These are phyloP conservation scores for Cutaneotrichosporon cutaneum DNA, from an alignment of 1,284 basidiomycete genomes.

Conservation along the genomic window DNA sequence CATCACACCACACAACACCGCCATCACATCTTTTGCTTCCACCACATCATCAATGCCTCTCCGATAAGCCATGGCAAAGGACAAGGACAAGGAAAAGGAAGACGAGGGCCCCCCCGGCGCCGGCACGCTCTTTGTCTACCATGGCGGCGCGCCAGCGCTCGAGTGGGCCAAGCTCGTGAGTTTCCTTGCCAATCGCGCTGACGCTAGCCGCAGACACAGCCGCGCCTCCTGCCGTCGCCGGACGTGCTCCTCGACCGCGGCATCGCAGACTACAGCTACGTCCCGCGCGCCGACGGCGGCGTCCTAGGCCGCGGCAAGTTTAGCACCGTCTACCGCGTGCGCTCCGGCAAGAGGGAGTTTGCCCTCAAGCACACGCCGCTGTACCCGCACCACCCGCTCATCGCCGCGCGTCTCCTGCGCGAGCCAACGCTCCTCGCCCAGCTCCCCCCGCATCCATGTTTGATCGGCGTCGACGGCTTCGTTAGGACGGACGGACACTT, in stretches of 20 bases:
- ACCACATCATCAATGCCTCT: conserved; percentile 8
- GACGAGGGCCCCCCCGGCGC: conserved; percentile 40
- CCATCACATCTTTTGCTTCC: neutral
- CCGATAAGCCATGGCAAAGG: conserved; percentile 13
- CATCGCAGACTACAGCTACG: conserved; percentile 53
- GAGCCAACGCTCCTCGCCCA: conserved; percentile 60
- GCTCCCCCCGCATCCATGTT: conserved; percentile 58
- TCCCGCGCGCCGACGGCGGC: conserved; percentile 36
- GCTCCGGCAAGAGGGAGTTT: conserved; percentile 40
- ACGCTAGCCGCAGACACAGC: conserved; percentile 21
- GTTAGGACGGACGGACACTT: conserved; percentile 59
- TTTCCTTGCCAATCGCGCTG: neutral
- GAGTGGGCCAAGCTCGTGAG: conserved; percentile 27
- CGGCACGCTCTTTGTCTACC: conserved; percentile 42
- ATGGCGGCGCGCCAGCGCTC: conserved; percentile 10
- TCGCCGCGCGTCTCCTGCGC: conserved; percentile 58
- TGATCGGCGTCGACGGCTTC: conserved; percentile 58
- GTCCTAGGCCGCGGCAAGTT: conserved; percentile 56
- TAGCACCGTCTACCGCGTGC: conserved; percentile 53
- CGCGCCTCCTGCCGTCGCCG: conserved; percentile 31
- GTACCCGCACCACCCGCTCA: conserved; percentile 60
- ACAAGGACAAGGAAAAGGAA: conserved; percentile 23
- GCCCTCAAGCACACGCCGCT: conserved; percentile 61
- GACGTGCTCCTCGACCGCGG: conserved; percentile 51
- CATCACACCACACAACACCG: neutral